phyloP scores from a whole-genome alignment of 2,329 filamentous ascomycete species.

The Ascocoryne sarcoides region DNA sequence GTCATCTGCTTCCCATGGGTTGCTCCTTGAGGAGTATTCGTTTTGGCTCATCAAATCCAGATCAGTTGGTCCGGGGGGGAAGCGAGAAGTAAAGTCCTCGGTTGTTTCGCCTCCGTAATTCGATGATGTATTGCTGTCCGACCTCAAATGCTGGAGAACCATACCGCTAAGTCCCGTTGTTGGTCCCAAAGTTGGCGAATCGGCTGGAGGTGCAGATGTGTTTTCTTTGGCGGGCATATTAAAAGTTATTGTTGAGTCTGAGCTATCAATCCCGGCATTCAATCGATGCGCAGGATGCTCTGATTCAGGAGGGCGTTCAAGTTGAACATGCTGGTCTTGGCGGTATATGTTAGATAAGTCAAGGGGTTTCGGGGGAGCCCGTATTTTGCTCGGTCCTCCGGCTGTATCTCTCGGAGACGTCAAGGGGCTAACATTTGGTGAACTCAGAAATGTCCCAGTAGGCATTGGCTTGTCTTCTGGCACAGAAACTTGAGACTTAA shows the following conservation, averaged over 20 bases:
- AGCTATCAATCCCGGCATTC: constrained; percentile 1
- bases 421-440: constrained; percentile 16
- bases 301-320: constrained; percentile 24
- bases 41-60: constrained; percentile 21
- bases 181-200: constrained; percentile 76
- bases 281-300: constrained; percentile 23
- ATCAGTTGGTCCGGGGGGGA: constrained; percentile 30
- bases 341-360: constrained; percentile 21
- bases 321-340: constrained; percentile 16
- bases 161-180: constrained; percentile 65
- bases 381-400: constrained; percentile 4
- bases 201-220: constrained; percentile 30
- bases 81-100: constrained; percentile 33
- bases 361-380: constrained; percentile 9
- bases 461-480: constrained; percentile 12
- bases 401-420: constrained; percentile 10
- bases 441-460: constrained; percentile 21
- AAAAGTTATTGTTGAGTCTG: constrained; percentile 1
- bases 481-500: constrained; percentile 8
- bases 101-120: constrained; percentile 50
- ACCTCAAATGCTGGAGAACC: constrained; percentile 76
- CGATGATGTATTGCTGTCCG: constrained; percentile 73
- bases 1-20: constrained; percentile 36
- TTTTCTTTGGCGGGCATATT: constrained; percentile 1
- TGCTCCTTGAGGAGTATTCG: constrained; percentile 31